phyloP scores from a whole-genome alignment of 2,329 filamentous ascomycete genomes.

The Talaromyces sp. region DNA sequence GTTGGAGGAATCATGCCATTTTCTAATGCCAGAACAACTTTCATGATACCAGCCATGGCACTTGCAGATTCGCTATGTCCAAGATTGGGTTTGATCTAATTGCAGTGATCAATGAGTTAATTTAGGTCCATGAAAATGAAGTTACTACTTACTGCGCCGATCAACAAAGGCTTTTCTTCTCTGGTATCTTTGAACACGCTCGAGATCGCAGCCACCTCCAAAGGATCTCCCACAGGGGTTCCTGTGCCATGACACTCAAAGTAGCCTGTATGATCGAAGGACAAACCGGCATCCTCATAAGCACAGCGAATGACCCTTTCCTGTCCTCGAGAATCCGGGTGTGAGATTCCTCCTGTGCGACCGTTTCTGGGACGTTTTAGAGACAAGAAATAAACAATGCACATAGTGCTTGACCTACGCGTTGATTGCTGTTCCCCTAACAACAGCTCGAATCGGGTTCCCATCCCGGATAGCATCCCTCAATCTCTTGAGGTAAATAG shows the following conservation, averaged over 20 bases:
- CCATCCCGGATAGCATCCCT: slow-evolving; percentile 42
- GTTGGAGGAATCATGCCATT: background rate
- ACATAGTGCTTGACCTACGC: too few relatives aligned
- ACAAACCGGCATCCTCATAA: slow-evolving; percentile 29
- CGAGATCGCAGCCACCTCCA: slow-evolving; percentile 8
- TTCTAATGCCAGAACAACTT: slow-evolving; percentile 29
- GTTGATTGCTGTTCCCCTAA: too few relatives aligned
- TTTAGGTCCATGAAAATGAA: too few relatives aligned
- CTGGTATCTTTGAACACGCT: background rate
- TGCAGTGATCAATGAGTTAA: too few relatives aligned
- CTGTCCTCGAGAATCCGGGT: slow-evolving; percentile 33
- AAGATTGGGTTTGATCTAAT: slow-evolving; percentile 29
- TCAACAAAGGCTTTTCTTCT: slow-evolving; percentile 1
- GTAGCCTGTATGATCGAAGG: background rate
- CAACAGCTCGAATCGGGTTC: slow-evolving; percentile 38
- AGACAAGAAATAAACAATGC: too few relatives aligned
- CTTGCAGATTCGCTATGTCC: slow-evolving; percentile 31
- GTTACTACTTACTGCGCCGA: too few relatives aligned
- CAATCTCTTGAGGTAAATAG: slow-evolving; percentile 48
- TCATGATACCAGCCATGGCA: slow-evolving; percentile 25
- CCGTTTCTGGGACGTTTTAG: too few relatives aligned
- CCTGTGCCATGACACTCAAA: slow-evolving; percentile 39
- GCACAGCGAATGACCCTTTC: slow-evolving; percentile 30
- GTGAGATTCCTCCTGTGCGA: slow-evolving; percentile 16
- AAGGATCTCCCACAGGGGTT: slow-evolving; percentile 23